A percentile compares a stretch with the other conserved stretches of the same genome.
Evolutionary conservation across 225 moss, liverwort and hornwort species (phyloP).

Genomic region (Ulota crispa): DNA sequence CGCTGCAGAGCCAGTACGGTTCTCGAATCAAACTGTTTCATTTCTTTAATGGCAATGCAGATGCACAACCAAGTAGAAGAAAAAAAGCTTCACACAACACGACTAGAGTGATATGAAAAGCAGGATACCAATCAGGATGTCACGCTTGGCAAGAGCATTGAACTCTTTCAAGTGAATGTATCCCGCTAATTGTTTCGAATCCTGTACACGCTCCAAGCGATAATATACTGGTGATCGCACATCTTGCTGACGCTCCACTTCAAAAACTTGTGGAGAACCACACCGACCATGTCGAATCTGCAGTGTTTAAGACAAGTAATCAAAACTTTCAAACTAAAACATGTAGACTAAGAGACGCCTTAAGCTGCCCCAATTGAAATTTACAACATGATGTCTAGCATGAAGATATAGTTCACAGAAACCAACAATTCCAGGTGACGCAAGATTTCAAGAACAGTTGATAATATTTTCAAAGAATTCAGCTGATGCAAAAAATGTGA

Average conservation of each 20-base stretch:
- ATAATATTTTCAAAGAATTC: neutral
- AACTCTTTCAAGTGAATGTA: conserved; percentile 93
- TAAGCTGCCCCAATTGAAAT: neutral
- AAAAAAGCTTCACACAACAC: neutral
- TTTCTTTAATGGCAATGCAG: neutral
- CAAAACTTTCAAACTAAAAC: neutral
- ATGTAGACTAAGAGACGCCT: neutral
- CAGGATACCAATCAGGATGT: conserved; percentile 72
- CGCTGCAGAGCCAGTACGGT: conserved; percentile 43
- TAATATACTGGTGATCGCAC: conserved; percentile 95
- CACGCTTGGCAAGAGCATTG: conserved; percentile 88
- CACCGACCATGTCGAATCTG: conserved; percentile 87
- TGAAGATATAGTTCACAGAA: neutral
- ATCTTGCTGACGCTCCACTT: conserved; percentile 85
- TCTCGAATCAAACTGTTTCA: neutral
- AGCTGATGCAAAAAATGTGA: conserved; percentile 1
- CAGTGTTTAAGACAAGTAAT: conserved; percentile 9
- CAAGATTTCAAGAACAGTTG: neutral
- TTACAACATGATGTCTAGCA: neutral
- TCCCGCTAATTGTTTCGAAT: conserved; percentile 44
- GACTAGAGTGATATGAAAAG: neutral
- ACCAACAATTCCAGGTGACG: neutral
- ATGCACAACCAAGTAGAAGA: neutral
- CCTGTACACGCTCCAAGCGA: conserved; percentile 67
- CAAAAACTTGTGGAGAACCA: conserved; percentile 58